A percentile compares a stretch with the other conserved stretches of the same genome.
Conservation (phyloP, 106 monocot genomes). For the Alisma plantagoaquatica region DNA sequence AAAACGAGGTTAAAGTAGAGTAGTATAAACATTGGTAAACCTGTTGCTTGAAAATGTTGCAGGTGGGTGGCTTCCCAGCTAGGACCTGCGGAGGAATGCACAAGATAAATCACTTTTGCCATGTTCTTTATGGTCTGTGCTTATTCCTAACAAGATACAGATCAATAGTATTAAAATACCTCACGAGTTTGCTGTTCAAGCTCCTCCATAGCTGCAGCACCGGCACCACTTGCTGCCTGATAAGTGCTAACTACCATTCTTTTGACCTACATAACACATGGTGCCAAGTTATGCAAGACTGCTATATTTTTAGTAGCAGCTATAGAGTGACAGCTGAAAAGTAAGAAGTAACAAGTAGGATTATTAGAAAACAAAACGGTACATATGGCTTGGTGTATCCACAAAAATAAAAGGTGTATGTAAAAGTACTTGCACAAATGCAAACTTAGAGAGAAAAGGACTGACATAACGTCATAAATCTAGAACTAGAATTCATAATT, state of each 20-base stretch:
- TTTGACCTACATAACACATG: constrained; percentile 40
- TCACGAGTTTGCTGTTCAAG: constrained; percentile 88
- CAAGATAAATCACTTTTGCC: not conserved
- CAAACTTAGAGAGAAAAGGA: too few relatives aligned
- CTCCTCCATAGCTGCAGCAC: constrained; percentile 99
- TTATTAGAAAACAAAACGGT: not conserved
- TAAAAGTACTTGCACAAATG: too few relatives aligned
- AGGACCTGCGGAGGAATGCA: constrained; percentile 42
- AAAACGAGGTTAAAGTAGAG: not conserved
- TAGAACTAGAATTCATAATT: too few relatives aligned
- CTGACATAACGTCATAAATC: too few relatives aligned
- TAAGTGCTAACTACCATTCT: constrained; percentile 99
- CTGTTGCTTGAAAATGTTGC: constrained; percentile 94
- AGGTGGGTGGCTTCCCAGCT: constrained; percentile 83
- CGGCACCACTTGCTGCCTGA: constrained; percentile 99
- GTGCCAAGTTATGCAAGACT: not conserved
- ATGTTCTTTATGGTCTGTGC: not conserved
- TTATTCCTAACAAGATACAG: constrained; percentile 2
- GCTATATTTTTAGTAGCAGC: not conserved
- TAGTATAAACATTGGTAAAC: constrained; percentile 14
- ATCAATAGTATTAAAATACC: constrained; percentile 21
- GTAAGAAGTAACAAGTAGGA: not conserved
- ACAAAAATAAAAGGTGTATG: not conserved
- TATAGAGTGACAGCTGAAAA: not conserved
- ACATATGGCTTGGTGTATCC: not conserved